Conservation (phyloP, 2,329 filamentous ascomycete genomes). For the Talaromyces verruculosus region DNA sequence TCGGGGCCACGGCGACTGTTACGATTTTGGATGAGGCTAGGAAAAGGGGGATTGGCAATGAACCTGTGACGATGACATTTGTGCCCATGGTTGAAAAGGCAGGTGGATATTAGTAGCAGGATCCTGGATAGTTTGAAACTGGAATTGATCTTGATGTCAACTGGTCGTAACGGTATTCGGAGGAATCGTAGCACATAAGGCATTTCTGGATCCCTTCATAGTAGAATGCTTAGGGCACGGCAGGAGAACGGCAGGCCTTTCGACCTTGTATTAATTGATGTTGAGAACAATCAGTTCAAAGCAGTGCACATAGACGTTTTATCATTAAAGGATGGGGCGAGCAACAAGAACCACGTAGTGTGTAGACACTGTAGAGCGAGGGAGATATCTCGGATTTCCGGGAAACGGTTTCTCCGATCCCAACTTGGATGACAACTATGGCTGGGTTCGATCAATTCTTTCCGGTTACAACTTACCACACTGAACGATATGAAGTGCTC, state of each 20-base stretch:
- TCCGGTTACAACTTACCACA: too few species aligned
- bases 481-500: too few species aligned
- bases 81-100: background rate
- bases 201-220: background rate
- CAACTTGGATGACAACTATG: too few species aligned
- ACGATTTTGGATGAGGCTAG: constrained; percentile 58
- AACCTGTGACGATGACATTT: background rate
- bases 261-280: background rate
- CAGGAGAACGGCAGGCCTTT: background rate
- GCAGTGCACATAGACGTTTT: background rate
- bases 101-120: background rate
- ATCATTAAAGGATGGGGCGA: background rate
- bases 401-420: background rate
- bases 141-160: background rate
- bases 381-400: background rate
- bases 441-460: too few species aligned
- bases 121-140: background rate
- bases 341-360: background rate
- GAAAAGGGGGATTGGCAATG: constrained; percentile 21
- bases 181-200: background rate
- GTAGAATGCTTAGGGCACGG: background rate
- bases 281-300: background rate
- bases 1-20: constrained; percentile 58
- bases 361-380: background rate
- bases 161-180: background rate